Conservation (phyloP, 768 basidiomycete species). For the Mycena sanguinolenta region DNA sequence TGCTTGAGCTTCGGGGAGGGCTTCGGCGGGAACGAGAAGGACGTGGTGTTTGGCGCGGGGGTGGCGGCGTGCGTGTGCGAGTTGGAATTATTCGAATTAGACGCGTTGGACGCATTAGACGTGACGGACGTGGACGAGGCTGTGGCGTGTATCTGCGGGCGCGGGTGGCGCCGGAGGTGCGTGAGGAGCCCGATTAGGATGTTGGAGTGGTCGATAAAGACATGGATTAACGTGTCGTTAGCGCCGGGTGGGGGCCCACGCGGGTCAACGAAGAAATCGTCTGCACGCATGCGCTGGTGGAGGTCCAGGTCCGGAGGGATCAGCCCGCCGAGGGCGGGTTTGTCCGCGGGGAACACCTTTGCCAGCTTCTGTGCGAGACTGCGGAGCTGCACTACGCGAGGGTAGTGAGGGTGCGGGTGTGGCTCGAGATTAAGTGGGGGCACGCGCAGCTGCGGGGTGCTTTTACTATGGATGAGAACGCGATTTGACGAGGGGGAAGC, state of each 20-base stretch:
- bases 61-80: slow-evolving; percentile 10
- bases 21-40: slow-evolving; percentile 45
- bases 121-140: slow-evolving; percentile 22
- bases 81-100: slow-evolving; percentile 2
- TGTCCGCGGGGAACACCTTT: slow-evolving; percentile 41
- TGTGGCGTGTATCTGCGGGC: slow-evolving; percentile 33
- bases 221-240: slow-evolving; percentile 49
- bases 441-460: slow-evolving; percentile 40
- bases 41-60: slow-evolving; percentile 27
- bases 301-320: slow-evolving; percentile 32
- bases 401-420: slow-evolving; percentile 35
- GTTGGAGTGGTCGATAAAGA: slow-evolving; percentile 77
- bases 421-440: slow-evolving; percentile 4
- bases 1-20: slow-evolving; percentile 56
- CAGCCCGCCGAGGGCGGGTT: slow-evolving; percentile 28
- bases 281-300: slow-evolving; percentile 25
- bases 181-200: slow-evolving; percentile 88
- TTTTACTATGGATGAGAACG: slow-evolving; percentile 35
- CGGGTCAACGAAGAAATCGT: slow-evolving; percentile 43
- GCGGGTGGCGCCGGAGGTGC: slow-evolving; percentile 71
- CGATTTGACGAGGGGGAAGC: slow-evolving; percentile 25
- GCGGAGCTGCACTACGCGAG: slow-evolving; percentile 39
- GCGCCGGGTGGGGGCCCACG: slow-evolving; percentile 39
- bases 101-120: background rate
- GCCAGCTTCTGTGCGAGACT: slow-evolving; percentile 38